These are phyloP conservation scores for Dalechampia spathulata DNA, from an alignment of 441 rosid genomes.

Conservation along the genomic window DNA sequence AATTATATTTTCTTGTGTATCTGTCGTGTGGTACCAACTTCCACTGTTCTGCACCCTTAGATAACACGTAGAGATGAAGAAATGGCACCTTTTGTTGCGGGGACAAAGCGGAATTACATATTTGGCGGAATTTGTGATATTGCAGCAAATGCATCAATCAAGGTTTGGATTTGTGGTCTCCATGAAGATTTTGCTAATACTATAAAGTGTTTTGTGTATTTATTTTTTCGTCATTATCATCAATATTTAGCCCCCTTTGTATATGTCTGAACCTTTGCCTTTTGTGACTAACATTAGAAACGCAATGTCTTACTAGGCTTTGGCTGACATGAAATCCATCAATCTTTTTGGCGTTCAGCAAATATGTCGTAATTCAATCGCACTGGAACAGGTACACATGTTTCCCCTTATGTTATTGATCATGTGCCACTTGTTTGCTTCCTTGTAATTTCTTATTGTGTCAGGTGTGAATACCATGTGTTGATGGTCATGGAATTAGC, in stretches of 20 bases:
- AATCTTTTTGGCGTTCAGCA: slow-evolving; percentile 99
- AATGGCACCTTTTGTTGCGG: slow-evolving; percentile 85
- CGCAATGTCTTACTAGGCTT: slow-evolving; percentile 43
- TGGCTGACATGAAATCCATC: slow-evolving; percentile 75
- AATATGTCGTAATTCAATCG: slow-evolving; percentile 91
- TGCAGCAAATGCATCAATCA: slow-evolving; percentile 82
- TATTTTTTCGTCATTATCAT: neutral
- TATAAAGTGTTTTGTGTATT: neutral
- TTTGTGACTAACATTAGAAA: slow-evolving; percentile 16
- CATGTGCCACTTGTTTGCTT: neutral
- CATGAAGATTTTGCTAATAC: slow-evolving; percentile 4
- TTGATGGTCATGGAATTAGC: neutral
- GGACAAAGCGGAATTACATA: slow-evolving; percentile 69
- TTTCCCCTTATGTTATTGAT: neutral
- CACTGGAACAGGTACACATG: slow-evolving; percentile 77
- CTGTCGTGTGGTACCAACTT: neutral
- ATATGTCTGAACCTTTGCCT: neutral
- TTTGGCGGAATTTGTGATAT: slow-evolving; percentile 92
- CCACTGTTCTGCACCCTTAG: slow-evolving; percentile 24
- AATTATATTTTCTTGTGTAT: neutral
- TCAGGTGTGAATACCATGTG: neutral
- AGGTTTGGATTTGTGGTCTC: slow-evolving; percentile 42
- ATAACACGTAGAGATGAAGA: slow-evolving; percentile 94
- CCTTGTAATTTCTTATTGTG: neutral
- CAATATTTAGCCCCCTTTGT: neutral